Base-by-base conservation (phyloP, 2,329 filamentous ascomycete genomes). In the Cytospora chrysosperma region DNA sequence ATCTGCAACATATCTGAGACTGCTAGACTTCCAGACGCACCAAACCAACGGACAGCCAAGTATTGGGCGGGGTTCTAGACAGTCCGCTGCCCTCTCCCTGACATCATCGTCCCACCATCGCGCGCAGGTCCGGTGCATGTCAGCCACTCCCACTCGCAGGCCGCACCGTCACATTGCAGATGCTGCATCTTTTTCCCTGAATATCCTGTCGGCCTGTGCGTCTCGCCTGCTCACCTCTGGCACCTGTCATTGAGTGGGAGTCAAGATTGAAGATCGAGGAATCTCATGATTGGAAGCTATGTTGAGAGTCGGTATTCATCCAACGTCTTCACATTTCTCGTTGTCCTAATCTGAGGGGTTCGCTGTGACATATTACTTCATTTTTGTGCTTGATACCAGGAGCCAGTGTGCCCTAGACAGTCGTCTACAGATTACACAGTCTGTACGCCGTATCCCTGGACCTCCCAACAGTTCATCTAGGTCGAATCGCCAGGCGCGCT, bases 71-170 rank as follows among this genome's bases (percentile, higher is more conserved):
- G 27, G 50, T 53, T 27, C 24, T 19, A 43, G 26, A 34, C 19
- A 24, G 5, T 50, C 37, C 37, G 10, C 27, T 56, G 40, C n/a
- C 24, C 40, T 43, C n/a, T 21, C n/a, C 17, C 30, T 61, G 59
- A 61, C 59, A 61, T 61, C 59, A 61, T 56, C 26, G 28, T 49
- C 24, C 59, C 52, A 55, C 37, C 30, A 43, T 21, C 13, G 17
- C 43, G 43, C 19, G n/a, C 43, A 47, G 43, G 43, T 21, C 43
- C n/a, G n/a, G 21, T 47, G 21, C n/a, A 47, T 4, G n/a, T 21
- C 10, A 47, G 43, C 43, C n/a, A 21, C 43, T 47, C n/a, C 43
- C 21, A 47, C 43, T 47, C 21, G n/a, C 43, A 47, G n/a, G 43
- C 43, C 43, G 43, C 43, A 47, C 3, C 43, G 43, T 47, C 43